Evolutionary conservation across 1,284 basidiomycete species (phyloP), one percentile per base, ranked within the genome.

Genomic region (Austroboletus novae-zelandiae): DNA sequence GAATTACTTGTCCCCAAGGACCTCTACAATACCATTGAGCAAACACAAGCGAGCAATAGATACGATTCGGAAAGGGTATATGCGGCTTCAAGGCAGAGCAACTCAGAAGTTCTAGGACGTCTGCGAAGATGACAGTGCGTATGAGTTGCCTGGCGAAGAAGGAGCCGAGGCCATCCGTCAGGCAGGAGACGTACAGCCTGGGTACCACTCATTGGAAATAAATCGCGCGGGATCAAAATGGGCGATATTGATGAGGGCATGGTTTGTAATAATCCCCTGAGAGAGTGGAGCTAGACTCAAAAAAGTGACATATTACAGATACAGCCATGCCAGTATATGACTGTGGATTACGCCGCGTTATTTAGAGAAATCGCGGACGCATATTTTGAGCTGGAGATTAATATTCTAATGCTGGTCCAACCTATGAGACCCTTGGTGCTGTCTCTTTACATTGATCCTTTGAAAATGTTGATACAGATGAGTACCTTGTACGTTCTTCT

Each of bases 41-140:
- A 81, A 89, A 54, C 78, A 90, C 57, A 81, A 85, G 36, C 76
- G 79, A 30, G 88, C 90, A 0, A 74, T 94, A 13, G 73, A 81
- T 13, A 80, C 84, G 0, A 85, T 97, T n/a, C 77, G 89, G 36
- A 75, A 77, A 47, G 94, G 94, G 0, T 86, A 84, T 45, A 73
- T 96, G 42, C 98, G 95, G 95, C 70, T 98, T 11, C 92, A 96
- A 65, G 91, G 92, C 0, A 74, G 95, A 32, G 74, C 71, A n/a
- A 72, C 77, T 31, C 83, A 90, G 65, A 79, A 74, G 49, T 85
- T 86, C 49, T 97, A 94, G 93, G 91, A 94, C 57, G 68, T 80
- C 20, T 81, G 85, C 48, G 79, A 83, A 34, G 96, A 97, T 64
- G 94, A 98, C 66, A 74, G 94, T 48, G 95, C 98, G 68, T 97